Percentiles rank a stretch among this genome's conserved stretches.
Evolutionary conservation across 768 basidiomycete genomes (phyloP).

Genomic region (Naganishia onofrii): DNA sequence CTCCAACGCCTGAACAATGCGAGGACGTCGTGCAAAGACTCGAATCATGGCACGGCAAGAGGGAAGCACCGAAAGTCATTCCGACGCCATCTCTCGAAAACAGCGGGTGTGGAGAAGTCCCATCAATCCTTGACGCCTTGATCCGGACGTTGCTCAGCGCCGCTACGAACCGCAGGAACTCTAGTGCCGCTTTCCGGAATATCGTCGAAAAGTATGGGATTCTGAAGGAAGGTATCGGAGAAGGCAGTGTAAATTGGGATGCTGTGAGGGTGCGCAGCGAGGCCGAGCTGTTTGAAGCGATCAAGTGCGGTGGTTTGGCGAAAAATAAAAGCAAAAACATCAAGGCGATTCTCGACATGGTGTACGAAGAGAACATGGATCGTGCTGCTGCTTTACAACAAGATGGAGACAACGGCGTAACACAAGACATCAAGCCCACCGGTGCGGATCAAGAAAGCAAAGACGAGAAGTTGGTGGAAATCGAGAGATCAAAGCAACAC

Average conservation of each 20-base stretch:
- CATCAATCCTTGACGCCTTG: slow-evolving; percentile 44
- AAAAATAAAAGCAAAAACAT: slow-evolving; percentile 45
- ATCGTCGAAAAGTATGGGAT: slow-evolving; percentile 43
- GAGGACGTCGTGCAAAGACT: slow-evolving; percentile 38
- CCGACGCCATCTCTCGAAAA: slow-evolving; percentile 33
- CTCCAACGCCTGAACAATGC: slow-evolving; percentile 41
- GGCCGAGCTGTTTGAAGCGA: slow-evolving; percentile 42
- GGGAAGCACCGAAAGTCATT: slow-evolving; percentile 8
- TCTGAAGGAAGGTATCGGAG: slow-evolving; percentile 22
- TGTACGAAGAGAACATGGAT: slow-evolving; percentile 33
- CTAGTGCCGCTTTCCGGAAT: slow-evolving; percentile 39
- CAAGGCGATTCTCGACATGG: slow-evolving; percentile 39
- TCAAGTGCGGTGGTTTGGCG: slow-evolving; percentile 45
- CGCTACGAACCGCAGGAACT: slow-evolving; percentile 43
- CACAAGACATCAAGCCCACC: neutral
- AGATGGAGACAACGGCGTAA: too few relatives aligned
- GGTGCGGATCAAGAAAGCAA: neutral
- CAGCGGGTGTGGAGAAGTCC: slow-evolving; percentile 46
- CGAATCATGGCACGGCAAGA: slow-evolving; percentile 34
- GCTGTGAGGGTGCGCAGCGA: slow-evolving; percentile 38
- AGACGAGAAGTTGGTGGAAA: slow-evolving; percentile 12
- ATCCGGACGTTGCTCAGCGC: slow-evolving; percentile 45
- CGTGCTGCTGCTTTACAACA: slow-evolving; percentile 5
- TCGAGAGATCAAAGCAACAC: slow-evolving; percentile 8
- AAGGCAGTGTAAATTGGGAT: slow-evolving; percentile 44